Percentiles rank a stretch among this genome's conserved stretches.
Evolutionary conservation across 768 basidiomycete genomes (phyloP).

Genomic region (Tulasnella calospora): DNA sequence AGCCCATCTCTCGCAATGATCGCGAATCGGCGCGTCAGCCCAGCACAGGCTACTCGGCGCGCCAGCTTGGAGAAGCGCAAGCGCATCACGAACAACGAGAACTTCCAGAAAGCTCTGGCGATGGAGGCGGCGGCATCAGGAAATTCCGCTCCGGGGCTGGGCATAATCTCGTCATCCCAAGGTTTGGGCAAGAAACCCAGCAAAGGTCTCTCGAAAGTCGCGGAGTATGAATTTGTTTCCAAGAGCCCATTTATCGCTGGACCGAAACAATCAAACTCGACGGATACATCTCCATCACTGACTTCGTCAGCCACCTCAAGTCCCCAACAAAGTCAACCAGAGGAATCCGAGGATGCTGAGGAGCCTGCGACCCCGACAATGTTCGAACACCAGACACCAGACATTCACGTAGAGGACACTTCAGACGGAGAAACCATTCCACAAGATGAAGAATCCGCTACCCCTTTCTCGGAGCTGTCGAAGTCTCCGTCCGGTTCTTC

Average conservation of each 20-base stretch:
- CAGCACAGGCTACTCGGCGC: constrained; percentile 18
- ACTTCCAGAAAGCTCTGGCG: constrained; percentile 13
- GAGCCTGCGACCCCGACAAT: constrained; percentile 10
- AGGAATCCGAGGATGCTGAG: constrained; percentile 12
- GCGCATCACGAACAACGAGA: constrained; percentile 1
- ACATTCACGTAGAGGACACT: constrained; percentile 7
- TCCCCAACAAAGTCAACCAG: constrained; percentile 13
- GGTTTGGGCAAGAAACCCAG: constrained; percentile 75
- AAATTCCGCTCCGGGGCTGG: constrained; percentile 45
- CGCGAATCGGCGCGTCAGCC: constrained; percentile 5
- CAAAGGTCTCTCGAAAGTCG: constrained; percentile 64
- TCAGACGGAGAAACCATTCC: not conserved
- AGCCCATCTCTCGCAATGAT: constrained; percentile 1
- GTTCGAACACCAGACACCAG: not conserved
- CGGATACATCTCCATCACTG: not conserved
- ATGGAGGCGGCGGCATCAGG: constrained; percentile 20
- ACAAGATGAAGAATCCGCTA: not conserved
- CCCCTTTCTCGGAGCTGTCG: not conserved
- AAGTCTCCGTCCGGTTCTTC: not conserved
- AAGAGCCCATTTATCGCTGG: constrained; percentile 66
- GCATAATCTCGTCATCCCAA: constrained; percentile 54
- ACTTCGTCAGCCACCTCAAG: constrained; percentile 4
- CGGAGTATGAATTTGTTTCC: constrained; percentile 70
- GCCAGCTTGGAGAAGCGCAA: constrained; percentile 22
- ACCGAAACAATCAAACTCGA: constrained; percentile 7